phyloP scores from a whole-genome alignment of 495 filamentous ascomycete species.

The Rhypophila decipiens region DNA sequence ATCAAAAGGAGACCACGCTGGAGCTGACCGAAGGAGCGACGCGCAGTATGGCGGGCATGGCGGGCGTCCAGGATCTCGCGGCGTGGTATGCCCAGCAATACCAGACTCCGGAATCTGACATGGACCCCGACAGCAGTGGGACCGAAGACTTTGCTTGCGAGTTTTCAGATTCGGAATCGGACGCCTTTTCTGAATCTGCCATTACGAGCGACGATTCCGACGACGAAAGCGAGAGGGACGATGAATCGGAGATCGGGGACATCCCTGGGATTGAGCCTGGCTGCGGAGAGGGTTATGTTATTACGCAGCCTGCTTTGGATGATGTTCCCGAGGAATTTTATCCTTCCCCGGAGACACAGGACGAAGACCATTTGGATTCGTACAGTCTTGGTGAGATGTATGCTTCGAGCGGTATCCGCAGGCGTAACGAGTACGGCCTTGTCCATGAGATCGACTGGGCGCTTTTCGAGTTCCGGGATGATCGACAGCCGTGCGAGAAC shows the following conservation, averaged over 20 bases:
- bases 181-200: constrained; percentile 36
- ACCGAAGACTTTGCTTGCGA: constrained; percentile 37
- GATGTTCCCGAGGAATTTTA: constrained; percentile 81
- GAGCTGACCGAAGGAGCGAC: constrained; percentile 21
- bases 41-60: constrained; percentile 19
- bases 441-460: constrained; percentile 97
- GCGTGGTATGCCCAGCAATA: constrained; percentile 29
- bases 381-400: constrained; percentile 77
- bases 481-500: constrained; percentile 66
- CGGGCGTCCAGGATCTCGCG: constrained; percentile 15
- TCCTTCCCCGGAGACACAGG: constrained; percentile 40
- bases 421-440: constrained; percentile 53
- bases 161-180: constrained; percentile 53
- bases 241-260: constrained; percentile 62
- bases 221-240: constrained; percentile 34
- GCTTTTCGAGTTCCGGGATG: constrained; percentile 70
- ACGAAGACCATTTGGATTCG: constrained; percentile 62
- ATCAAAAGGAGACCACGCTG: constrained; percentile 43
- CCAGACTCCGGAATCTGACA: constrained; percentile 26
- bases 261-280: constrained; percentile 73
- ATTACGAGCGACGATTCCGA: constrained; percentile 40
- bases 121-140: constrained; percentile 31
- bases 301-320: constrained; percentile 84
- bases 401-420: constrained; percentile 79
- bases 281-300: constrained; percentile 62